Percentiles rank a stretch among this genome's conserved stretches.
phyloP scores from a whole-genome alignment of 805 yeast genomes.

The Yamadazyma laniorum region DNA sequence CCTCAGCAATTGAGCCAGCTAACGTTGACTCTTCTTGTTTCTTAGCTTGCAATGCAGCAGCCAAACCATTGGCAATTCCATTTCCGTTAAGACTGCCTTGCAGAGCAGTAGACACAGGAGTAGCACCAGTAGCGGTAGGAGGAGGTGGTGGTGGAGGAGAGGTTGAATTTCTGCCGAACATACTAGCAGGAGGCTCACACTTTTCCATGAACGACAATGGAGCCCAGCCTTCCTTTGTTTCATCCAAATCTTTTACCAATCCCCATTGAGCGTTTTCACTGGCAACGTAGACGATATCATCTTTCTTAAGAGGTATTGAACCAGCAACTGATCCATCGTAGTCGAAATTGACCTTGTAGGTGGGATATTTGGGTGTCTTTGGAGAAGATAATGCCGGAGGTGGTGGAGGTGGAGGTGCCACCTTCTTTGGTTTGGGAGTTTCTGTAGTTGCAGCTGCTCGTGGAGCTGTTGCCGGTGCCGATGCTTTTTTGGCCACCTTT shows the following conservation, averaged over 20 bases:
- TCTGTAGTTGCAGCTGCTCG: slow-evolving; percentile 6
- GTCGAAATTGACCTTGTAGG: slow-evolving; percentile 82
- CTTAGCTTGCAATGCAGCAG: slow-evolving; percentile 66
- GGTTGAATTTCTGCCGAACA: slow-evolving; percentile 20
- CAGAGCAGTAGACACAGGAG: slow-evolving; percentile 17
- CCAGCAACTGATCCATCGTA: slow-evolving; percentile 85
- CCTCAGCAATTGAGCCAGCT: slow-evolving; percentile 88
- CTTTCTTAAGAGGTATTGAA: slow-evolving; percentile 74
- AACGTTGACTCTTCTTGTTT: slow-evolving; percentile 57
- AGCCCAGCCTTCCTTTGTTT: slow-evolving; percentile 89
- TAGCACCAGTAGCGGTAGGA: slow-evolving; percentile 19
- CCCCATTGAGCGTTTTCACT: slow-evolving; percentile 92
- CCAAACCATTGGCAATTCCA: slow-evolving; percentile 54
- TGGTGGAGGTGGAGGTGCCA: slow-evolving; percentile 48
- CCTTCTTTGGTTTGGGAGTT: slow-evolving; percentile 64
- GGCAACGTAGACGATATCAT: slow-evolving; percentile 68
- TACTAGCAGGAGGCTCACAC: slow-evolving; percentile 46
- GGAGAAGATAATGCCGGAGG: slow-evolving; percentile 66
- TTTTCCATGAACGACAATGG: slow-evolving; percentile 87
- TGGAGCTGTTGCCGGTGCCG: slow-evolving; percentile 15
- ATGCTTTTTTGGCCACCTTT: slow-evolving; percentile 11
- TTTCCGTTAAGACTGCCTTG: slow-evolving; percentile 23
- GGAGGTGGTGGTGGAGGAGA: slow-evolving; percentile 40
- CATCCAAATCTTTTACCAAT: slow-evolving; percentile 74
- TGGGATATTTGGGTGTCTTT: slow-evolving; percentile 65